Conservation (phyloP, 2,329 filamentous ascomycete species). For the Harringtonia aguacate region DNA sequence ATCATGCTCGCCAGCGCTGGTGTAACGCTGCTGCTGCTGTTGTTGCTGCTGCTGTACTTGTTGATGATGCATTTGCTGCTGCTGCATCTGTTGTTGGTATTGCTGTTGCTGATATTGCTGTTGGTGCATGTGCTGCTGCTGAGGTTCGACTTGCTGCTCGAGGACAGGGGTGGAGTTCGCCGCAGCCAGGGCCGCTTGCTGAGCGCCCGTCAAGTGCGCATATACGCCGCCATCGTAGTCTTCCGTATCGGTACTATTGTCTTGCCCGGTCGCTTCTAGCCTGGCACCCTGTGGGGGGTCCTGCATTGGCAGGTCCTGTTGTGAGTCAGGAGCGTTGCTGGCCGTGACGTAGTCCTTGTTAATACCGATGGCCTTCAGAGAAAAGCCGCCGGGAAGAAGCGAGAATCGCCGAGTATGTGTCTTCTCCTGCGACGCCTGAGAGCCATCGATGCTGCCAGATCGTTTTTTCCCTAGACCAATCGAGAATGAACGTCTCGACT, state of each 20-base stretch:
- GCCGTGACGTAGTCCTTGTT: slow-evolving; percentile 40
- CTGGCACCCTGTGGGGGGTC: slow-evolving; percentile 21
- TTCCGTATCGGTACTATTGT: neutral
- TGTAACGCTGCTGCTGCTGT: slow-evolving; percentile 5
- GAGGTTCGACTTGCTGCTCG: slow-evolving; percentile 11
- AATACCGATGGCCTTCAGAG: slow-evolving; percentile 52
- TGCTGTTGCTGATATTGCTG: neutral
- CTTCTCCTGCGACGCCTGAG: slow-evolving; percentile 46
- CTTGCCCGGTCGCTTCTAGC: neutral
- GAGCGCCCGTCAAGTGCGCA: slow-evolving; percentile 18
- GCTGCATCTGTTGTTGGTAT: slow-evolving; percentile 16
- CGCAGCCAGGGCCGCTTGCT: slow-evolving; percentile 9
- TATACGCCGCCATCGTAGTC: slow-evolving; percentile 21
- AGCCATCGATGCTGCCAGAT: slow-evolving; percentile 53
- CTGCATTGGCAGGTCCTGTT: slow-evolving; percentile 42
- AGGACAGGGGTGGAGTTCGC: slow-evolving; percentile 16
- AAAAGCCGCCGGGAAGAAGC: slow-evolving; percentile 54
- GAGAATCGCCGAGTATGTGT: slow-evolving; percentile 54
- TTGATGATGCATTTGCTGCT: neutral
- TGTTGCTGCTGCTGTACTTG: neutral
- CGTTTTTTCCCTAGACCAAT: slow-evolving; percentile 59
- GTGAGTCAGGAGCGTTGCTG: slow-evolving; percentile 34
- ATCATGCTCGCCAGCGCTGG: slow-evolving; percentile 7
- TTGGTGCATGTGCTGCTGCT: slow-evolving; percentile 16
- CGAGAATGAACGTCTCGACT: slow-evolving; percentile 59